phyloP scores from a whole-genome alignment of 148 eudicot species.

The Dianthus caryophyllus region DNA sequence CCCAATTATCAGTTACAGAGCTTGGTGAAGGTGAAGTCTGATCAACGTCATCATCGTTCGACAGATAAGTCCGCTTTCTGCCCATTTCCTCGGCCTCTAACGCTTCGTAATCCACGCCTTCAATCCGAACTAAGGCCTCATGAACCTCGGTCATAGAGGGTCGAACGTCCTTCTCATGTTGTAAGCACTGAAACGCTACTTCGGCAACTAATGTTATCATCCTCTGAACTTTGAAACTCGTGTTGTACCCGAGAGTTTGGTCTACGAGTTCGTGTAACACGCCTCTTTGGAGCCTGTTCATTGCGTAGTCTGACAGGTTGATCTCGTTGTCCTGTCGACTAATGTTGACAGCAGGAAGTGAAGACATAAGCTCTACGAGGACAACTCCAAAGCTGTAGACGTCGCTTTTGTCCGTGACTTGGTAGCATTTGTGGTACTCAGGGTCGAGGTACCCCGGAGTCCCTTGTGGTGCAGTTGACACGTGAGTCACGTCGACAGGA shows the following conservation, averaged over 20 bases:
- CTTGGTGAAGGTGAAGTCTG: conserved; percentile 5
- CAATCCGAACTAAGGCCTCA: background rate
- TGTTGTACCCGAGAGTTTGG: conserved; percentile 1
- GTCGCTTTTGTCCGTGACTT: conserved; percentile 7
- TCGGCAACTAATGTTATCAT: conserved; percentile 9
- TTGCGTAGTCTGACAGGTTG: conserved; percentile 4
- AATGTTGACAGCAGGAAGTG: conserved; percentile 4
- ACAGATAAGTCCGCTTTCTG: background rate
- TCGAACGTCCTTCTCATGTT: conserved; percentile 9
- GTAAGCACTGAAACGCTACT: conserved; percentile 11
- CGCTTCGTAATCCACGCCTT: background rate
- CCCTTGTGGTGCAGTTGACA: conserved; percentile 14
- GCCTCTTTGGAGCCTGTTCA: conserved; percentile 5
- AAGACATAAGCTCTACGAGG: conserved; percentile 11
- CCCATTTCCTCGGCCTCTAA: conserved; percentile 6
- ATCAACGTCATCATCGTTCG: background rate
- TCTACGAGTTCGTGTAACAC: conserved; percentile 1
- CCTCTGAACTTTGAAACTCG: background rate
- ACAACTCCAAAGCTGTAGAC: conserved; percentile 14
- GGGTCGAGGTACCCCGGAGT: conserved; percentile 13
- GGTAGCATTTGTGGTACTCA: conserved; percentile 8
- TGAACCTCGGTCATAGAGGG: conserved; percentile 5
- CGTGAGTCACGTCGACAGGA: conserved; percentile 10
- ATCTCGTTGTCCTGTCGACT: conserved; percentile 2
- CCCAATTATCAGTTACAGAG: conserved; percentile 13